A percentile compares a stretch with the other conserved stretches of the same genome.
Conservation (phyloP, 2,329 filamentous ascomycete genomes). For the Rutstroemia sp. region DNA sequence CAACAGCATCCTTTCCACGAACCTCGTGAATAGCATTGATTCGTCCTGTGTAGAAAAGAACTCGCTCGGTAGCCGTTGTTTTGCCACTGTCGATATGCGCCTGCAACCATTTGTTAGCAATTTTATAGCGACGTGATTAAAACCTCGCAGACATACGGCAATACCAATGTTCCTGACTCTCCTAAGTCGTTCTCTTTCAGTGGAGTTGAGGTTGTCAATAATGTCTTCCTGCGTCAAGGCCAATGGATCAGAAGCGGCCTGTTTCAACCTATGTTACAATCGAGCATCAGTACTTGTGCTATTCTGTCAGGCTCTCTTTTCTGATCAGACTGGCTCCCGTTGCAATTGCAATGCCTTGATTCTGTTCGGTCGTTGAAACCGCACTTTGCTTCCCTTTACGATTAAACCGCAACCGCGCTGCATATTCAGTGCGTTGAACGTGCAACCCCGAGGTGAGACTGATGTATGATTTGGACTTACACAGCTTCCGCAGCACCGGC, state of each 20-base stretch:
- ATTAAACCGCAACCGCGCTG: not conserved
- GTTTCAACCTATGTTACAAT: slow-evolving; percentile 19
- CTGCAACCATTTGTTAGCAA: slow-evolving; percentile 34
- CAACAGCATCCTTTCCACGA: slow-evolving; percentile 85
- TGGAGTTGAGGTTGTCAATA: slow-evolving; percentile 37
- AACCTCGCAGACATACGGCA: slow-evolving; percentile 52
- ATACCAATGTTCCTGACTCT: slow-evolving; percentile 96
- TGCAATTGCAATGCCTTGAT: too few relatives aligned
- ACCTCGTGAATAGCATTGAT: slow-evolving; percentile 98
- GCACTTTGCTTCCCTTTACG: not conserved
- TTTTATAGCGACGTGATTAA: not conserved
- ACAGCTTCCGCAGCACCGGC: slow-evolving; percentile 26
- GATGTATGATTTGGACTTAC: slow-evolving; percentile 15
- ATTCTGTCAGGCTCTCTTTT: not conserved
- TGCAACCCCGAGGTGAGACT: not conserved
- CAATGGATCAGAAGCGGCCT: slow-evolving; percentile 24
- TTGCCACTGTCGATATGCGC: slow-evolving; percentile 99
- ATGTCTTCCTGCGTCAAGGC: slow-evolving; percentile 23
- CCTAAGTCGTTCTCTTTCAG: slow-evolving; percentile 70
- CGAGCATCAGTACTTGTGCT: slow-evolving; percentile 6
- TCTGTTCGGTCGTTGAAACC: not conserved
- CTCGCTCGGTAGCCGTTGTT: slow-evolving; percentile 91
- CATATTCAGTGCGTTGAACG: not conserved
- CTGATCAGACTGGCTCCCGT: not conserved
- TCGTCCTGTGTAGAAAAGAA: slow-evolving; percentile 95